Evolutionary conservation across 768 basidiomycete species (phyloP), one percentile per base, ranked within the genome.

Genomic region (Lepiota brunneoincarnata): DNA sequence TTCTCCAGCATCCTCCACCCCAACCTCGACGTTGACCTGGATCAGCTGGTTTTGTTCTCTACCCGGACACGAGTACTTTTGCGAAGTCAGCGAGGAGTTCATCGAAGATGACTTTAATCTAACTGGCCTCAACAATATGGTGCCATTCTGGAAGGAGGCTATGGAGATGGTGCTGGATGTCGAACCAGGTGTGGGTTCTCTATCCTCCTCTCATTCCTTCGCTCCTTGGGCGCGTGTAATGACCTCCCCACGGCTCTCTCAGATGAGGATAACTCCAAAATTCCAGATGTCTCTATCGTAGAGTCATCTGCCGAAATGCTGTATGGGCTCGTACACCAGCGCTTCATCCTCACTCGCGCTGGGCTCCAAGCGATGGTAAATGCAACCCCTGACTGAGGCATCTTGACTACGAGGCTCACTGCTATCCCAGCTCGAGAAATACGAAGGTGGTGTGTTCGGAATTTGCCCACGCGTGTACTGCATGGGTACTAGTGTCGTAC

Each of bases 81-180:
- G 93, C 71, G 95, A 97, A 74, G 95, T 98, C 43, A 87, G 92
- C 55, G 95, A 97, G 67, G 97, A 99, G 68, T 99, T 98, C 71
- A 98, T 99, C 69, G 93, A 98, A 69, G 97, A 99, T 72, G 93
- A 98, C 67, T 99, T 99, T 76, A 99, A 99, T 74, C 77, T 99
- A 36, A 99, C 97, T 4, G 97, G 97, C 5, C 72, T 99, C 68
- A 96, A 94, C 65, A 81, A 82, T 28, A 86, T 95, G 86, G 97
- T 98, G 15, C 97, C 97, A 6, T 99, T 99, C 68, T 99, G 96
- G 93, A 98, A 98, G 69, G 97, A 99, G 69, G 97, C 97, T 41
- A 91, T 99, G 88, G 97, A 99, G 75, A 99, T 99, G 97, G 93
- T 99, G 14, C 72, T 99, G 60, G 97, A 99, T 73, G 96, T 98